Conservation (phyloP, 768 basidiomycete genomes). For the Trametes cinnabarina region DNA sequence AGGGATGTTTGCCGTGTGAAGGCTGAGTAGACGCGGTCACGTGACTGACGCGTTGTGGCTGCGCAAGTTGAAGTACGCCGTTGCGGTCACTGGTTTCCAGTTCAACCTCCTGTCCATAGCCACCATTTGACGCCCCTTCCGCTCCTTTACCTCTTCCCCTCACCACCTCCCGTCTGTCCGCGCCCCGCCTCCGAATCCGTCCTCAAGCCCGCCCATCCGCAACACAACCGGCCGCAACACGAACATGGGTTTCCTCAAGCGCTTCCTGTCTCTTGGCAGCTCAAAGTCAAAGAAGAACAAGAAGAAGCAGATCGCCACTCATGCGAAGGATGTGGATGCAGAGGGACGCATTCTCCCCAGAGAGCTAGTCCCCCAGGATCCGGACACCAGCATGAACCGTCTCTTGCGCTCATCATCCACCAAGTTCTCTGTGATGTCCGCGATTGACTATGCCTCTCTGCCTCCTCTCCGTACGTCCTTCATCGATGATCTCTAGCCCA, state of each 20-base stretch:
- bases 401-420: constrained; percentile 74
- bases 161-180: background rate
- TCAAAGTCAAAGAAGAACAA: constrained; percentile 57
- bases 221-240: background rate
- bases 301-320: constrained; percentile 21
- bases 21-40: background rate
- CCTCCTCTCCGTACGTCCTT: constrained; percentile 66
- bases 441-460: constrained; percentile 54
- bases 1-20: background rate
- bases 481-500: background rate
- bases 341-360: constrained; percentile 22
- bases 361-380: constrained; percentile 29
- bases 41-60: constrained; percentile 6
- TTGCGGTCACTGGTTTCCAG: background rate
- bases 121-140: background rate
- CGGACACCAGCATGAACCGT: constrained; percentile 47
- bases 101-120: no score
- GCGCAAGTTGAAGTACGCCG: background rate
- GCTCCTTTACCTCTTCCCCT: background rate
- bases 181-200: background rate
- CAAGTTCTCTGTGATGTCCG: constrained; percentile 55
- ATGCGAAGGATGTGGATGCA: constrained; percentile 25
- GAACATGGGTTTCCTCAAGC: constrained; percentile 68
- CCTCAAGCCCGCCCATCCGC: background rate
- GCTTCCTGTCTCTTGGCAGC: constrained; percentile 64